Base-by-base conservation (phyloP, 202 grass and related monocot genomes). In the Elaeis oleifera region DNA sequence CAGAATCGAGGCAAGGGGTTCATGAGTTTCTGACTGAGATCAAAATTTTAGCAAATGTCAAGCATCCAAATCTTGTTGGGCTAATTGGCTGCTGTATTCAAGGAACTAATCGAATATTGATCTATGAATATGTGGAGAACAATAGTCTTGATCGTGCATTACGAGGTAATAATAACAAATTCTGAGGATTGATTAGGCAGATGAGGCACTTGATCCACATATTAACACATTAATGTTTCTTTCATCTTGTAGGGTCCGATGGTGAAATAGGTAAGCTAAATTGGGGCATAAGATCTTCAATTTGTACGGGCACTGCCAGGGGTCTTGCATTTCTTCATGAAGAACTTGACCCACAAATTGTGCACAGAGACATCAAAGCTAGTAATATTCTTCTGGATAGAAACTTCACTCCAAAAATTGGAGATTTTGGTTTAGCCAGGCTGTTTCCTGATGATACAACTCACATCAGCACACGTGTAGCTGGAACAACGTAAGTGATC, bases 11-110 rank as follows among this genome's bases (percentile, higher is more conserved):
- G 9, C 83, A 91, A 72, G 83, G 87, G 25, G 32, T 71, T 59
- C 78, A 75, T 44, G 88, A 91, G 61, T 91, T 87, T 75, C 60
- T 91, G 22, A 80, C 76, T 2, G 88, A 91, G 55, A 91, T 91
- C 63, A 70, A 84, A 55, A 79, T 72, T 70, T 79, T 90, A 29
- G 3, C 76, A 7, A 49, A 77, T 56, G 80, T 68, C 11, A 87
- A 74, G 65, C 83, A 90, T 36, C 68, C 72, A 29, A 90, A 90
- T 66, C 83, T 90, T 63, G 80, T 90, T 67, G 72, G 60, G 53
- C 49, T 90, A 64, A 57, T 90, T 58, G 83, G 87, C 29, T 90
- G 79, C 57, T 83, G 87, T 71, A 55, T 81, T 21, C 69, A 87
- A 64, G 73, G 77, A 62, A 68, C 29, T 20, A 78, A 21, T 0